Base-by-base conservation (phyloP, 371 early-diverging fungal genomes). In the Mortierella sp. region DNA sequence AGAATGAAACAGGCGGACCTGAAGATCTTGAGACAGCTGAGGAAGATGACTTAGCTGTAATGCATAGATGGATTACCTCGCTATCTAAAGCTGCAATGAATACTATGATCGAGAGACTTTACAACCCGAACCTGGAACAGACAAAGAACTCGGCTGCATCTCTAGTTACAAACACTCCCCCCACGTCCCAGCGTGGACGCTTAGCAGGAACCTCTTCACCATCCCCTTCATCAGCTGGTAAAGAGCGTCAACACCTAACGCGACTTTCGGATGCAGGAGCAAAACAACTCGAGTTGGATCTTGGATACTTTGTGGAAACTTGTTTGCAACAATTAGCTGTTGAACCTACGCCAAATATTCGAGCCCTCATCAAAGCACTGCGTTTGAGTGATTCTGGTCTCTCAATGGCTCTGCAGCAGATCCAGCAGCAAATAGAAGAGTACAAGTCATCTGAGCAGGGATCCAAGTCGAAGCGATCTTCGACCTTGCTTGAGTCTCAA, bases 41-140 rank as follows among this genome's bases (percentile, higher is more conserved):
- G 5, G 79, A 81, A 13, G 77, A 80, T 19, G 71, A 77, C 40
- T 61, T 74, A 33, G 91, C 88, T 33, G 84, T 92, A 28, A 84
- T 87, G 38, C 90, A 93, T 62, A 70, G 89, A 8, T 94, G 95
- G 95, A 92, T 93, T 40, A 86, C 88, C 7, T 87, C 91, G 0
- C 69, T 93, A 7, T 87, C 92, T 7, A 86, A 91, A 7, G 92
- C 88, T 0, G 80, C 88, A 0, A 90, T 90, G 88, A 76, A 77
- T 11, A 74, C 83, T 1, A 84, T 89, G 41, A 64, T 80, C 21
- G 80, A 80, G 13, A 71, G 68, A 15, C 63, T 80, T 0, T 80
- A 80, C 33, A 69, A 80, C 41, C 80, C 80, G 9, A 67, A 73
- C 21, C 55, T 64, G 41, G 59, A 67, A 28, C 58, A 58, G 53